Percentiles rank a stretch among this genome's conserved stretches.
Evolutionary conservation across 2,329 filamentous ascomycete genomes (phyloP).

Genomic region (Metarhizium album): DNA sequence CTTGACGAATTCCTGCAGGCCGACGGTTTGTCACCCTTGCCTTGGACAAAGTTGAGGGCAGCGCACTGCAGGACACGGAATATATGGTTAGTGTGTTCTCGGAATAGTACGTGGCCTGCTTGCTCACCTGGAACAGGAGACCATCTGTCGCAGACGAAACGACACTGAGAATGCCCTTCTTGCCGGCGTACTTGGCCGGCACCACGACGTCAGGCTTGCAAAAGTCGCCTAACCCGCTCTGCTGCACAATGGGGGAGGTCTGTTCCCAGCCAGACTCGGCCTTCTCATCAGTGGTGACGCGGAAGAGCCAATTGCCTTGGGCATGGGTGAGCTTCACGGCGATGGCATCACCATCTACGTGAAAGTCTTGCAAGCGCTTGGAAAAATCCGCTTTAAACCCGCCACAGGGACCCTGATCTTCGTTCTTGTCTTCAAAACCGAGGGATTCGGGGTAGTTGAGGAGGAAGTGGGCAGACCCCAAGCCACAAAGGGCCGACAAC

Average conservation of each 20-base stretch:
- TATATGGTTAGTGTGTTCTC: constrained; percentile 4
- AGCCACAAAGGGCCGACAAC: constrained; percentile 26
- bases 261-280: constrained; percentile 42
- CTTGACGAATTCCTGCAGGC: constrained; percentile 25
- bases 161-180: constrained; percentile 43
- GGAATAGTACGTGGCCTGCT: background rate
- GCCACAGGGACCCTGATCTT: constrained; percentile 40
- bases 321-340: constrained; percentile 38
- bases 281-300: constrained; percentile 40
- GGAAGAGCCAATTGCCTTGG: constrained; percentile 45
- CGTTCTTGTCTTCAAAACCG: constrained; percentile 36
- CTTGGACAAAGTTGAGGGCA: constrained; percentile 43
- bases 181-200: constrained; percentile 39
- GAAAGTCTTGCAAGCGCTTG: constrained; percentile 40
- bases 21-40: constrained; percentile 18
- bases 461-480: constrained; percentile 42
- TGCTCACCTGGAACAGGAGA: constrained; percentile 42
- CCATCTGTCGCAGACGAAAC: constrained; percentile 44
- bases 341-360: constrained; percentile 45
- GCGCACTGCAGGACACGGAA: constrained; percentile 32
- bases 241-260: constrained; percentile 40
- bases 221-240: constrained; percentile 43
- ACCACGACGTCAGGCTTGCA: constrained; percentile 40
- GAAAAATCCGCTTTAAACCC: constrained; percentile 37
- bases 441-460: constrained; percentile 37